A percentile compares a stretch with the other conserved stretches of the same genome.
These are phyloP conservation scores for Violaceomyces palustris DNA, from an alignment of 1,284 basidiomycete genomes.

Conservation along the genomic window DNA sequence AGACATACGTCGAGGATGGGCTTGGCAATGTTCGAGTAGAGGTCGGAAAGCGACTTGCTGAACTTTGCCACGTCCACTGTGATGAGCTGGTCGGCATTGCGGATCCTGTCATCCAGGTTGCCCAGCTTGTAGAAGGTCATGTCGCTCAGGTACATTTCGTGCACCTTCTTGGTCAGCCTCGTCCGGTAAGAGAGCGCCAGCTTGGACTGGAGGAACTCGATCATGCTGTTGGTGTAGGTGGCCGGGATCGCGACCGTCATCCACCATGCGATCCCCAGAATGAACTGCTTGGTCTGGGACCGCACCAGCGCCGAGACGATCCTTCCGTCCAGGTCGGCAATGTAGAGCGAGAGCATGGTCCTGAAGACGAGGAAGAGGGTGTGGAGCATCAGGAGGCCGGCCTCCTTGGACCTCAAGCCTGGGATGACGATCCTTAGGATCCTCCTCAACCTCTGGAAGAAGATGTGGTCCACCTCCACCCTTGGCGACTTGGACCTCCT, in stretches of 20 bases:
- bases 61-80: conserved; percentile 94
- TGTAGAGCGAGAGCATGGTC: conserved; percentile 88
- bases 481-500: conserved; percentile 31
- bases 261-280: conserved; percentile 82
- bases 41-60: conserved; percentile 81
- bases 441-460: conserved; percentile 72
- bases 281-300: conserved; percentile 72
- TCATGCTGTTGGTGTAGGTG: conserved; percentile 94
- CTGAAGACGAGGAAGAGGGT: conserved; percentile 79
- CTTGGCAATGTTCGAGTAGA: conserved; percentile 67
- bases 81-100: conserved; percentile 96
- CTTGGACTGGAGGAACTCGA: conserved; percentile 83
- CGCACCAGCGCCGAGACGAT: conserved; percentile 91
- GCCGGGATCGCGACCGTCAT: conserved; percentile 73
- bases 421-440: conserved; percentile 88
- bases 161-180: conserved; percentile 74
- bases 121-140: conserved; percentile 83
- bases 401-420: conserved; percentile 75
- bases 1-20: conserved; percentile 84
- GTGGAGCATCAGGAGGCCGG: conserved; percentile 77
- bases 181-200: conserved; percentile 87
- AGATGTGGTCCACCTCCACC: conserved; percentile 75
- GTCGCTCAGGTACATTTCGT: conserved; percentile 78
- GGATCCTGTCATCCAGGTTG: conserved; percentile 73
- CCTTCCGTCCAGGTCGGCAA: conserved; percentile 85